Conservation (phyloP, 768 basidiomycete species). For the Pleurotus djamor region DNA sequence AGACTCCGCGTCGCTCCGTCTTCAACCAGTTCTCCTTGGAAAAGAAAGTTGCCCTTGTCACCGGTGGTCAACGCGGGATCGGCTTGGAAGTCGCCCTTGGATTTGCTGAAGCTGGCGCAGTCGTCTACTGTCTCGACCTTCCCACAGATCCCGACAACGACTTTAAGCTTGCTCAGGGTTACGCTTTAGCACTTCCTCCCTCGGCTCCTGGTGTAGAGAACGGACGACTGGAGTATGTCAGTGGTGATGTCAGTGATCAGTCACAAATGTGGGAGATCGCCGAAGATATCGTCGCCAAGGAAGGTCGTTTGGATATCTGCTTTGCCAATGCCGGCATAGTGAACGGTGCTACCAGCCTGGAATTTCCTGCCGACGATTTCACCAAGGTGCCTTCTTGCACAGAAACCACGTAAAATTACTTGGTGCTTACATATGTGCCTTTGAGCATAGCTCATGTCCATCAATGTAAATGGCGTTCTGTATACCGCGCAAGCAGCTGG, state of each 20-base stretch:
- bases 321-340: slow-evolving; percentile 68
- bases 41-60: slow-evolving; percentile 33
- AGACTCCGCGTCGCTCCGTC: slow-evolving; percentile 29
- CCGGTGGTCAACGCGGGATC: slow-evolving; percentile 43
- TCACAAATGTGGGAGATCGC: slow-evolving; percentile 39
- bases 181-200: slow-evolving; percentile 30
- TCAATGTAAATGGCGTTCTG: slow-evolving; percentile 60
- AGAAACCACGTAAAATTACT: neutral
- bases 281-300: slow-evolving; percentile 53
- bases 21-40: slow-evolving; percentile 33
- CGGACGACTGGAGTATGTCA: slow-evolving; percentile 42
- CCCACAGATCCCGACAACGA: slow-evolving; percentile 43
- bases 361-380: slow-evolving; percentile 56
- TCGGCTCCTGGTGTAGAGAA: slow-evolving; percentile 15
- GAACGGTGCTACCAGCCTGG: slow-evolving; percentile 45
- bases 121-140: slow-evolving; percentile 65
- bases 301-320: slow-evolving; percentile 63
- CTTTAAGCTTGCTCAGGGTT: slow-evolving; percentile 46
- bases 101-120: slow-evolving; percentile 53
- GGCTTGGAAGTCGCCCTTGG: slow-evolving; percentile 58
- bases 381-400: slow-evolving; percentile 37
- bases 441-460: slow-evolving; percentile 46
- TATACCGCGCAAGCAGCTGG: slow-evolving; percentile 63
- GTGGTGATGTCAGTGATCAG: slow-evolving; percentile 59
- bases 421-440: neutral